Percentiles rank a stretch among this genome's conserved stretches.
Evolutionary conservation across 2,329 filamentous ascomycete species (phyloP).

Genomic region (Talaromyces sp.): DNA sequence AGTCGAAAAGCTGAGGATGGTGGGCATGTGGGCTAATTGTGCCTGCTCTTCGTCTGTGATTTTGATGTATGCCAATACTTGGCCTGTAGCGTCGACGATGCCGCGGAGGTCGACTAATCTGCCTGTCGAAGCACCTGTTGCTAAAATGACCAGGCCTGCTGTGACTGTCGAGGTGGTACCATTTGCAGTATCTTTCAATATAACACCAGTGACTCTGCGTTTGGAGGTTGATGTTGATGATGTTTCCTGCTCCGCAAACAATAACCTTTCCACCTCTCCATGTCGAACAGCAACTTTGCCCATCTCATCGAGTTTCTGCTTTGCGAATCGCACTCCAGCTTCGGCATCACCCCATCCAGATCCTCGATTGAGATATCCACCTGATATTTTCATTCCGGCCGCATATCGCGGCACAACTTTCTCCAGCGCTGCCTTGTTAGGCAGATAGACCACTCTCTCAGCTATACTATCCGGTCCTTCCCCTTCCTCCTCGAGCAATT

Average conservation of each 20-base stretch:
- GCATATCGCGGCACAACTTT: constrained; percentile 33
- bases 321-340: constrained; percentile 36
- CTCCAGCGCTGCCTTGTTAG: constrained; percentile 31
- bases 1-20: constrained; percentile 47
- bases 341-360: constrained; percentile 45
- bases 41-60: constrained; percentile 68
- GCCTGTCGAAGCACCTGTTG: constrained; percentile 82
- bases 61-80: constrained; percentile 71
- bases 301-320: constrained; percentile 32
- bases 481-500: constrained; percentile 26
- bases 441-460: constrained; percentile 29
- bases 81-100: constrained; percentile 72
- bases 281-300: constrained; percentile 32
- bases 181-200: constrained; percentile 30
- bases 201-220: constrained; percentile 43
- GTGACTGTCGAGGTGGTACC: constrained; percentile 36
- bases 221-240: neutral
- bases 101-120: constrained; percentile 72
- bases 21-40: constrained; percentile 60
- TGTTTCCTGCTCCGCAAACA: constrained; percentile 20
- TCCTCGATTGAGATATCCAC: constrained; percentile 44
- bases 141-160: constrained; percentile 71
- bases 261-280: constrained; percentile 33
- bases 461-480: neutral
- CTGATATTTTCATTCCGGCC: constrained; percentile 29